Base-by-base conservation (phyloP, 2,329 filamentous ascomycete species). In the Talaromyces sp. region DNA sequence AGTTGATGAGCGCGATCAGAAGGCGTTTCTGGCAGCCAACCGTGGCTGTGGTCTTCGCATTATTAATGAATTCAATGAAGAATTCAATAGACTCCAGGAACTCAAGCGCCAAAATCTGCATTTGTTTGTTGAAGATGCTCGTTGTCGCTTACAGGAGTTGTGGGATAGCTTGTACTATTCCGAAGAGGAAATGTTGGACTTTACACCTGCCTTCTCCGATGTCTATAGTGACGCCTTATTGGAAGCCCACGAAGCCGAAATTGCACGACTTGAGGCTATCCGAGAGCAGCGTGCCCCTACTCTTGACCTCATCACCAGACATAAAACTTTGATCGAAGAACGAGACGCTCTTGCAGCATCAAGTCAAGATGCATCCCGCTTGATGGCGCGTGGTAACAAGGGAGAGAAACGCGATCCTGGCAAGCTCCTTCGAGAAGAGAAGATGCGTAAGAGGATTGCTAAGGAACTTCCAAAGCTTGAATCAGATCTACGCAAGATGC, bases 151-250 rank as follows among this genome's bases (percentile, higher is more conserved):
- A 11, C 94, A 98, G 77, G 93, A 96, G 73, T 86, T 99, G 0
- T 99, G 96, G 95, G 95, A 99, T 74, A 84, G 87, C 0, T 82
- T 99, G 1, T 98, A 95, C 81, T 93, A 96, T 74, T 97, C 92
- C 0, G 95, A 99, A 75, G 95, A 99, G 73, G 95, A 99, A 80
- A 98, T 98, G 93, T 87, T 98, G 64, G 93, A 97, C 70, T 99
- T 99, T 71, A 95, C 93, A 0, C 95, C 96, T 0, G 95, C 93
- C 49, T 98, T 98, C 76, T 96, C 93, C 11, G 95, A 98, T 74
- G 94, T 97, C 22, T 97, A 96, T 79, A 97, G 93, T 72, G 95
- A 99, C 76, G 95, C 95, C 4, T 85, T 99, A 10, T 86, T 99
- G 0, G 93, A 96, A 69, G 93, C 95, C 0, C 96, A 99, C 73